Base-by-base conservation (phyloP, 1,284 basidiomycete genomes). In the Ganoderma sp. region DNA sequence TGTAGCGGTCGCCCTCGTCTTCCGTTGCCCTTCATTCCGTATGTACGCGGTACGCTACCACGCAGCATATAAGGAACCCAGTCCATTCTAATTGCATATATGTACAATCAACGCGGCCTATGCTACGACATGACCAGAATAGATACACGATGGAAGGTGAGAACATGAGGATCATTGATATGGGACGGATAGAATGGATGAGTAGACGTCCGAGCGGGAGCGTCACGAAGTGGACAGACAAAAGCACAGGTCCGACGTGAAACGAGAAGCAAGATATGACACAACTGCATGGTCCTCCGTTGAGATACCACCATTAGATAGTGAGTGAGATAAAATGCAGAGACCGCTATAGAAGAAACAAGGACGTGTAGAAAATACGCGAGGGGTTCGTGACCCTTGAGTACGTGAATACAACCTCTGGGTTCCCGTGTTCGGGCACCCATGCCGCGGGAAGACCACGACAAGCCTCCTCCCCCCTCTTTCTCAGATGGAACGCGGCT, bases 61-160 rank as follows among this genome's bases (percentile, higher is more conserved):
- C 50, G 15, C 56, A 48, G 15, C 63, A 48, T 42, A 45, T 32
- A 42, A 19, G 32, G n/a, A 32, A 17, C 8, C 6, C 19, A 37
- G 41, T 45, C 41, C 56, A 42, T 12, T 67, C 67, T 68, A 67
- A 42, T 14, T 72, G 68, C 65, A 68, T 69, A 67, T 68, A 69
- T 64, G 69, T 66, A 70, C 71, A 63, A 69, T 61, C 66, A 65
- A 63, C 22, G 50, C 25, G 58, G 57, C 52, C 67, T 69, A 69
- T 72, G 71, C 69, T 69, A 70, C 61, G 70, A 67, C 64, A 63
- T 42, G 63, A 43, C 19, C 25, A 34, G 63, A 66, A 48, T 68
- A 68, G 68, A 72, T 70, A 69, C 67, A 54, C 66, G 41, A 50
- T 28, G 22, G 54, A 64, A 32, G 14, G 39, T 39, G 62, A 34